Evolutionary conservation across 2,329 filamentous ascomycete species (phyloP).

Genomic region (Parastagonospora nodorum): DNA sequence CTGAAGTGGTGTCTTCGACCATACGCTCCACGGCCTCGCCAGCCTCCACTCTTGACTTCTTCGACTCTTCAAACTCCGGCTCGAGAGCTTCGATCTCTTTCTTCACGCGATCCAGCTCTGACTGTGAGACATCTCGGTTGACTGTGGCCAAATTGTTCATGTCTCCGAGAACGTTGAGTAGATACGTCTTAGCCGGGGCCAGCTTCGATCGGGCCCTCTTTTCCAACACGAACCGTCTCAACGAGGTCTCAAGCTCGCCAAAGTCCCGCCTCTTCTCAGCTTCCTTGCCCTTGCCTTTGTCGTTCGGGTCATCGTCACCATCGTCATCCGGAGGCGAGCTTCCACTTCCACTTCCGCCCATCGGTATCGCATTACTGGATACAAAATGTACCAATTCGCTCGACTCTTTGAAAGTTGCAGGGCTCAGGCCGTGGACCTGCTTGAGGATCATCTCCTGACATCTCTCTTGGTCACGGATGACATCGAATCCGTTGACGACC

Average conservation of each 20-base stretch:
- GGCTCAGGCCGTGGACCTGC: constrained; percentile 85
- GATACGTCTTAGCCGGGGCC: constrained; percentile 92
- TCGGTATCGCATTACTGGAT: constrained; percentile 92
- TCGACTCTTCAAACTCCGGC: constrained; percentile 81
- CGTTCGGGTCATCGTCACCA: constrained; percentile 51
- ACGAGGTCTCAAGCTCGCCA: constrained; percentile 82
- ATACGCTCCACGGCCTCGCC: constrained; percentile 79
- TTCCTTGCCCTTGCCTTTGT: constrained; percentile 68
- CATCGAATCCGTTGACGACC: constrained; percentile 96
- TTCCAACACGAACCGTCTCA: constrained; percentile 92
- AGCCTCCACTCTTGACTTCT: constrained; percentile 78
- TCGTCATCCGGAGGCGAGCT: constrained; percentile 42
- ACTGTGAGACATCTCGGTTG: constrained; percentile 84
- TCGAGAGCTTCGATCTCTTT: constrained; percentile 81
- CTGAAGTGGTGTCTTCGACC: constrained; percentile 83
- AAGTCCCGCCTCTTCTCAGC: constrained; percentile 88
- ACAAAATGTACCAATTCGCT: constrained; percentile 96
- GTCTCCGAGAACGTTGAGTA: constrained; percentile 90
- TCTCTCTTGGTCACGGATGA: constrained; percentile 86
- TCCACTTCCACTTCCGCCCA: constrained; percentile 49
- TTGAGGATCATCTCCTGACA: constrained; percentile 94
- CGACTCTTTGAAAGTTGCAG: constrained; percentile 89
- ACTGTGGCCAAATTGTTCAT: constrained; percentile 81
- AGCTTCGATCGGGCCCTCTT: constrained; percentile 95
- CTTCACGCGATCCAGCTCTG: constrained; percentile 82